phyloP scores from a whole-genome alignment of 805 yeast genomes.

The Metschnikowia continentalis region DNA sequence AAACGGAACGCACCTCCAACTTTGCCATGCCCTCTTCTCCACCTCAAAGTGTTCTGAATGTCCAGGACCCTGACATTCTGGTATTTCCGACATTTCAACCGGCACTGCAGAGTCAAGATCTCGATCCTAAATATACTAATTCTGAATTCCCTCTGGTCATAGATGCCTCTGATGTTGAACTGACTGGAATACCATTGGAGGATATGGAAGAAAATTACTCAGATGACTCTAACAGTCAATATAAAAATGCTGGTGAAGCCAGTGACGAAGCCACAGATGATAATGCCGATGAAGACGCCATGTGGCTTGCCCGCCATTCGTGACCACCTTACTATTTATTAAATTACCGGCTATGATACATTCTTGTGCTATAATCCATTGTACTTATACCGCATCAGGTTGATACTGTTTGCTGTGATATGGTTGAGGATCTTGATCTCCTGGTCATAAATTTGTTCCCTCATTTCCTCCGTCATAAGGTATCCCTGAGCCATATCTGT shows the following conservation, averaged over 20 bases:
- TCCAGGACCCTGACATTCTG: not conserved
- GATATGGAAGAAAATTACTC: conserved; percentile 6
- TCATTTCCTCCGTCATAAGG: conserved; percentile 6
- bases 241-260: not conserved
- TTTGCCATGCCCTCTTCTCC: conserved; percentile 13
- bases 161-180: conserved; percentile 33
- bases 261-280: too few species aligned
- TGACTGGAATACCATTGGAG: conserved; percentile 20
- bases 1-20: not conserved
- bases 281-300: conserved; percentile 4
- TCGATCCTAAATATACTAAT: not conserved
- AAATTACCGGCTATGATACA: too few species aligned
- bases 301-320: conserved; percentile 10
- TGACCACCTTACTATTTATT: not conserved
- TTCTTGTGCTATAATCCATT: not conserved
- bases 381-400: conserved; percentile 1
- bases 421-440: conserved; percentile 4
- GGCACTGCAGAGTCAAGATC: not conserved
- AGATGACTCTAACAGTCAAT: not conserved
- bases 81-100: not conserved
- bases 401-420: conserved; percentile 2
- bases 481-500: conserved; percentile 7
- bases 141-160: conserved; percentile 19
- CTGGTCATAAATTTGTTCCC: not conserved
- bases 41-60: conserved; percentile 1